phyloP scores from a whole-genome alignment of 1,284 basidiomycete species.

The Blastosporella zonata region DNA sequence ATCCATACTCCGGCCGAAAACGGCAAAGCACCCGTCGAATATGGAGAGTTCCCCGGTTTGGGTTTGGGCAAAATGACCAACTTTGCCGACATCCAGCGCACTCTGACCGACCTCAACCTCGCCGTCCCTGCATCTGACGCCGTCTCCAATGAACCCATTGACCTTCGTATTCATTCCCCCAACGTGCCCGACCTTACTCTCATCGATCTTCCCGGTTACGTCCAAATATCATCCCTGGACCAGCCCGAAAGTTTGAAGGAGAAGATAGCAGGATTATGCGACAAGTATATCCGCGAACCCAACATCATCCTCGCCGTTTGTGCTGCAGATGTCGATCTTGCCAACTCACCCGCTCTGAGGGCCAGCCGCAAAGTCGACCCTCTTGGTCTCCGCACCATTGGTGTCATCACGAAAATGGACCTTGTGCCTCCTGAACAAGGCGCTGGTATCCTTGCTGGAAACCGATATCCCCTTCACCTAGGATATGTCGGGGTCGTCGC shows the following conservation, averaged over 20 bases:
- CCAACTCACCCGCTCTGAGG: conserved; percentile 94
- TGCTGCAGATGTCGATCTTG: conserved; percentile 96
- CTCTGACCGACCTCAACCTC: conserved; percentile 93
- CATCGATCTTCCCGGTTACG: conserved; percentile 97
- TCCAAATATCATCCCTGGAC: conserved; percentile 93
- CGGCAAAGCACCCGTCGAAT: conserved; percentile 70
- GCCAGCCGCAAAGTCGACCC: conserved; percentile 95
- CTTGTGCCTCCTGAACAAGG: conserved; percentile 86
- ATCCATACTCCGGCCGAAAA: conserved; percentile 78
- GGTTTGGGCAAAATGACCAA: conserved; percentile 87
- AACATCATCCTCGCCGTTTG: conserved; percentile 99
- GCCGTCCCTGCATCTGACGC: conserved; percentile 87
- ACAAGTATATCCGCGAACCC: conserved; percentile 96
- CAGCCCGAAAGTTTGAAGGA: conserved; percentile 95
- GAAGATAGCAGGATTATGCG: conserved; percentile 87
- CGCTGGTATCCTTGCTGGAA: conserved; percentile 79
- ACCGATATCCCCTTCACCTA: conserved; percentile 95
- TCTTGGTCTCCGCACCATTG: conserved; percentile 91
- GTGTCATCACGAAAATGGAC: conserved; percentile 99
- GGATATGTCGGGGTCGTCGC: conserved; percentile 98
- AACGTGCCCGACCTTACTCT: conserved; percentile 95
- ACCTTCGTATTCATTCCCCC: conserved; percentile 94
- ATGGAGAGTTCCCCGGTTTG: conserved; percentile 91
- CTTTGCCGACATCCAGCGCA: conserved; percentile 88
- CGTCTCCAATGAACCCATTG: conserved; percentile 94